phyloP scores from a whole-genome alignment of 352 stramenopile genomes.

The Phytophthora syringae region DNA sequence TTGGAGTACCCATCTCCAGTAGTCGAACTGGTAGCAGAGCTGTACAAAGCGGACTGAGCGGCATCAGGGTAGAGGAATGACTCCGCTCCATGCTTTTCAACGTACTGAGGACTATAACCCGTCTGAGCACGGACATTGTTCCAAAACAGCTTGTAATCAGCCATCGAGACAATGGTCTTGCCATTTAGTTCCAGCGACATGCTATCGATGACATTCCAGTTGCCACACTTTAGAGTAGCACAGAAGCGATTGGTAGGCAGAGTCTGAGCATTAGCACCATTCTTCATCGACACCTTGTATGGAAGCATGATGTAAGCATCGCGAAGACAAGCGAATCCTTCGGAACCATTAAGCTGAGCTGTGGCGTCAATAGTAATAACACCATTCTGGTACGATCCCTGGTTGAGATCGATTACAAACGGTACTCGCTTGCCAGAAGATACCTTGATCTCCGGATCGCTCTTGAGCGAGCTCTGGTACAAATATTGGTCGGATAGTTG shows the following conservation, averaged over 20 bases:
- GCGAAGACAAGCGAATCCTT: constrained; percentile 10
- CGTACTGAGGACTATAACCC: background rate
- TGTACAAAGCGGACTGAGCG: background rate
- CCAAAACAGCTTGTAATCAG: constrained; percentile 12
- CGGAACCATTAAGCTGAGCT: constrained; percentile 1
- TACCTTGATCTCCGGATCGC: constrained; percentile 10
- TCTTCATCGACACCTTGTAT: constrained; percentile 20
- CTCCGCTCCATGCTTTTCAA: background rate
- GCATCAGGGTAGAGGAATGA: background rate
- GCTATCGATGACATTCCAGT: background rate
- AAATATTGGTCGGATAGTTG: constrained; percentile 14
- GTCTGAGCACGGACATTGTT: constrained; percentile 11
- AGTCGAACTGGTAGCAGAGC: background rate
- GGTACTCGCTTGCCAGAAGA: constrained; percentile 3
- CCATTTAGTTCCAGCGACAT: constrained; percentile 14
- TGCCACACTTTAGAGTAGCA: constrained; percentile 2
- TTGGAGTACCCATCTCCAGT: background rate
- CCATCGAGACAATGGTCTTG: constrained; percentile 2
- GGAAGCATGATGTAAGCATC: constrained; percentile 25
- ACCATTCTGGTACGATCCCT: constrained; percentile 17
- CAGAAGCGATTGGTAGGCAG: background rate
- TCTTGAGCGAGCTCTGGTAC: constrained; percentile 13
- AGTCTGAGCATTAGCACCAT: background rate
- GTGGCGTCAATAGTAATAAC: constrained; percentile 22
- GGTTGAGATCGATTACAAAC: constrained; percentile 16